These are phyloP conservation scores for Penicillium sp. DNA, from an alignment of 2,329 filamentous ascomycete genomes.

Conservation along the genomic window DNA sequence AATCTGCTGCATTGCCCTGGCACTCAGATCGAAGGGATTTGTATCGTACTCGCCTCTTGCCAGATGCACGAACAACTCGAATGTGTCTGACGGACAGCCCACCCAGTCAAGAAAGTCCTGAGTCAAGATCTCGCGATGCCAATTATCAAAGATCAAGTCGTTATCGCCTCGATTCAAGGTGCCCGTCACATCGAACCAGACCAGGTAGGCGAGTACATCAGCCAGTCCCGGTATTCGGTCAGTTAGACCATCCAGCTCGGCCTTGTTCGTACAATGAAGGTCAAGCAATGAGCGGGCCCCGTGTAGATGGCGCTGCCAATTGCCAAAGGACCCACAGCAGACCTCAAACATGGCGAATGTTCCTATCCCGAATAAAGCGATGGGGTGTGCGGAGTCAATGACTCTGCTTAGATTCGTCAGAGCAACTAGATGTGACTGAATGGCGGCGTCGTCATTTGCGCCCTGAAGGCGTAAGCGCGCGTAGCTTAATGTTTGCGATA, in stretches of 20 bases:
- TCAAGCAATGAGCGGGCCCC: conserved; percentile 52
- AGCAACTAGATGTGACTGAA: conserved; percentile 41
- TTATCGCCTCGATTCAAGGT: conserved; percentile 31
- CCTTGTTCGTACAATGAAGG: conserved; percentile 45
- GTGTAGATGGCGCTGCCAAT: conserved; percentile 45
- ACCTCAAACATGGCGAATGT: conserved; percentile 55
- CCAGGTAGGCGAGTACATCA: conserved; percentile 48
- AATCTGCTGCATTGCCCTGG: conserved; percentile 28
- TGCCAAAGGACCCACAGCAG: conserved; percentile 51
- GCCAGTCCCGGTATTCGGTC: conserved; percentile 43
- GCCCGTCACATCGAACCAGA: conserved; percentile 52
- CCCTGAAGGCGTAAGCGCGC: conserved; percentile 33
- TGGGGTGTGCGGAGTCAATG: conserved; percentile 48
- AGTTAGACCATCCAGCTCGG: conserved; percentile 45
- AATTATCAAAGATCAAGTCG: conserved; percentile 49
- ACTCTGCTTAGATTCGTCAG: conserved; percentile 48
- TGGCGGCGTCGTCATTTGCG: conserved; percentile 27
- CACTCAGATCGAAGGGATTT: conserved; percentile 16
- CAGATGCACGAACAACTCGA: conserved; percentile 45
- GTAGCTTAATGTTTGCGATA: conserved; percentile 35
- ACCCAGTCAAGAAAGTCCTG: conserved; percentile 46
- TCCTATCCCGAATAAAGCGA: conserved; percentile 53
- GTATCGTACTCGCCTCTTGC: conserved; percentile 34
- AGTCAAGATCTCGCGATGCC: conserved; percentile 47
- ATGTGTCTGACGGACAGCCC: conserved; percentile 48